Conservation (phyloP, 176 grass and related monocot species). For the Ensete glaucum region DNA sequence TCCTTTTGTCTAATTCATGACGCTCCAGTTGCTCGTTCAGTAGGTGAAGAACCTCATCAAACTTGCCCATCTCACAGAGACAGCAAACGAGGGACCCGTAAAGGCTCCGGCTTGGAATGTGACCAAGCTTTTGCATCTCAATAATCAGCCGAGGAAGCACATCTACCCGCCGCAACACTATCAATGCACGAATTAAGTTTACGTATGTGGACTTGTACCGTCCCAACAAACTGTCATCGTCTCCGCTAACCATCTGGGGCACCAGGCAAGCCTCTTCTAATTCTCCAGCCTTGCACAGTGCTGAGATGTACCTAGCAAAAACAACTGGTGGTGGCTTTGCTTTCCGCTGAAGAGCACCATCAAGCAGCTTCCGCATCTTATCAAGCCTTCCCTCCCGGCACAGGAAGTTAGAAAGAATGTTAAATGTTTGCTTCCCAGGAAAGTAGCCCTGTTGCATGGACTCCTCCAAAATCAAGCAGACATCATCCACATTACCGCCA, state of each 20-base stretch:
- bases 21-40: constrained; percentile 57
- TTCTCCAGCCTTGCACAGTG: constrained; percentile 70
- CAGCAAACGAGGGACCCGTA: constrained; percentile 57
- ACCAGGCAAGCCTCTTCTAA: constrained; percentile 46
- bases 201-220: constrained; percentile 64
- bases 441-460: constrained; percentile 57
- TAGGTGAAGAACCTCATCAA: constrained; percentile 50
- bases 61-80: constrained; percentile 60
- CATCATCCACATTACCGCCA: constrained; percentile 42
- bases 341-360: constrained; percentile 57
- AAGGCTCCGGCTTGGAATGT: constrained; percentile 49
- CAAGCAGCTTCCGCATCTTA: constrained; percentile 57
- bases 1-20: constrained; percentile 35
- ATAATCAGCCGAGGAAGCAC: constrained; percentile 62
- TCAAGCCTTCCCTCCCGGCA: constrained; percentile 65
- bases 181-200: constrained; percentile 68
- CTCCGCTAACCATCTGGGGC: constrained; percentile 41
- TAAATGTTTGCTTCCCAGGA: constrained; percentile 58
- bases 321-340: constrained; percentile 34
- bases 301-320: constrained; percentile 58
- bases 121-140: constrained; percentile 91
- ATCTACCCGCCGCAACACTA: constrained; percentile 51
- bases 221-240: constrained; percentile 31
- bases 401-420: constrained; percentile 60
- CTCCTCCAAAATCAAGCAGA: constrained; percentile 56